These are phyloP conservation scores for Neoconidiobolus thromboides DNA, from an alignment of 371 early-diverging fungal genomes.

Conservation along the genomic window DNA sequence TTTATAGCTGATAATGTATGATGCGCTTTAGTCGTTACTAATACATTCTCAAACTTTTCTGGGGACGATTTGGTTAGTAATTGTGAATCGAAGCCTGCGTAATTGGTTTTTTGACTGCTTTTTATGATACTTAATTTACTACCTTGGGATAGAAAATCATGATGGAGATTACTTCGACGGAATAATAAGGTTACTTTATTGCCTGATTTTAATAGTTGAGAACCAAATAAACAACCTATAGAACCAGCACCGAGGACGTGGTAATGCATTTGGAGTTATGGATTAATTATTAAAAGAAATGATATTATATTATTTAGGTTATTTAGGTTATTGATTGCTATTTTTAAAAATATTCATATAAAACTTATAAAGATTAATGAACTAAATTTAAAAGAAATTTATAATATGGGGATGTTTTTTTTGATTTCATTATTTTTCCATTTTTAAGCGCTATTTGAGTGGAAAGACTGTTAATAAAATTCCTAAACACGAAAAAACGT, in stretches of 20 bases:
- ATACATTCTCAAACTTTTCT: conserved; percentile 8
- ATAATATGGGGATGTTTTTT: too few relatives aligned
- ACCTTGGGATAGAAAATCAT: not conserved
- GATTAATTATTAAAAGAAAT: too few relatives aligned
- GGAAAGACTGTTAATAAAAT: too few relatives aligned
- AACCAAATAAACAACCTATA: conserved; percentile 20
- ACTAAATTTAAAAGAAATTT: too few relatives aligned
- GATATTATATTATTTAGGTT: too few relatives aligned
- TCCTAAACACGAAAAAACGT: too few relatives aligned
- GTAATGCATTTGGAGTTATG: not conserved
- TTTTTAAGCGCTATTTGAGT: too few relatives aligned
- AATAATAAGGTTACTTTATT: conserved; percentile 17
- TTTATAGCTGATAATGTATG: conserved; percentile 22
- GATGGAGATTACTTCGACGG: not conserved
- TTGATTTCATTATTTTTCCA: too few relatives aligned
- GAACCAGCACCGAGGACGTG: conserved; percentile 26
- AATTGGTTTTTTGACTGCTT: not conserved
- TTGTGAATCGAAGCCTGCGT: too few relatives aligned
- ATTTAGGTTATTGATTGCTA: too few relatives aligned
- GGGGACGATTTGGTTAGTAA: not conserved
- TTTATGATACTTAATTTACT: not conserved
- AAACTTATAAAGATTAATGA: too few relatives aligned
- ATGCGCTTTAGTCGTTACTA: conserved; percentile 26
- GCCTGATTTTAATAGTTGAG: conserved; percentile 10
- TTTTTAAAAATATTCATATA: too few relatives aligned